A percentile compares a stretch with the other conserved stretches of the same genome.
Conservation (phyloP, 768 basidiomycete genomes). For the Phylloporus arenicola region DNA sequence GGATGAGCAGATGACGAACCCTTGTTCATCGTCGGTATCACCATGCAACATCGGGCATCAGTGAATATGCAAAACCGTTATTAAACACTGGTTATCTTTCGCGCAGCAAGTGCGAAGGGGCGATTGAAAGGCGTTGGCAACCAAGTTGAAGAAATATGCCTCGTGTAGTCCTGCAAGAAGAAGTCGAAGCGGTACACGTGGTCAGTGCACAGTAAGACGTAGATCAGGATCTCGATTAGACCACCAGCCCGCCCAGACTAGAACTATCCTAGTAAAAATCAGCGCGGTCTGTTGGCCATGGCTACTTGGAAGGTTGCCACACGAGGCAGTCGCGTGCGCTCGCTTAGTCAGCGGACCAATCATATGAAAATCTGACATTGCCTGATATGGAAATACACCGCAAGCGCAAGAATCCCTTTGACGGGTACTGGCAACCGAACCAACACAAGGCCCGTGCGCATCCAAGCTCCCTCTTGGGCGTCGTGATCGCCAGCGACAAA, state of each 20-base stretch:
- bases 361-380: slow-evolving; percentile 19
- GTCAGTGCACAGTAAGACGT: slow-evolving; percentile 10
- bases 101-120: slow-evolving; percentile 3
- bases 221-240: neutral
- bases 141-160: slow-evolving; percentile 11
- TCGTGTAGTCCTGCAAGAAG: slow-evolving; percentile 26
- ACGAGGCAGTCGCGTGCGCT: slow-evolving; percentile 14
- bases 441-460: neutral
- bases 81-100: neutral
- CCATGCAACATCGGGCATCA: slow-evolving; percentile 24
- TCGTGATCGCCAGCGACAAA: neutral
- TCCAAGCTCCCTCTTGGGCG: neutral
- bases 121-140: neutral
- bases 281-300: neutral
- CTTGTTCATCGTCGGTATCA: slow-evolving; percentile 28
- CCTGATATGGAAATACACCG: slow-evolving; percentile 15
- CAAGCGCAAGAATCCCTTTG: slow-evolving; percentile 6
- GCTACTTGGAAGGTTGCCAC: neutral
- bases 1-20: slow-evolving; percentile 9
- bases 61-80: slow-evolving; percentile 4
- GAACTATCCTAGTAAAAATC: neutral
- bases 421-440: slow-evolving; percentile 3
- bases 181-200: slow-evolving; percentile 25
- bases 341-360: slow-evolving; percentile 29
- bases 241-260: neutral